Evolutionary conservation across 2,329 filamentous ascomycete genomes (phyloP), one percentile per base, ranked within the genome.

Genomic region (Clonostachys rhizophaga): DNA sequence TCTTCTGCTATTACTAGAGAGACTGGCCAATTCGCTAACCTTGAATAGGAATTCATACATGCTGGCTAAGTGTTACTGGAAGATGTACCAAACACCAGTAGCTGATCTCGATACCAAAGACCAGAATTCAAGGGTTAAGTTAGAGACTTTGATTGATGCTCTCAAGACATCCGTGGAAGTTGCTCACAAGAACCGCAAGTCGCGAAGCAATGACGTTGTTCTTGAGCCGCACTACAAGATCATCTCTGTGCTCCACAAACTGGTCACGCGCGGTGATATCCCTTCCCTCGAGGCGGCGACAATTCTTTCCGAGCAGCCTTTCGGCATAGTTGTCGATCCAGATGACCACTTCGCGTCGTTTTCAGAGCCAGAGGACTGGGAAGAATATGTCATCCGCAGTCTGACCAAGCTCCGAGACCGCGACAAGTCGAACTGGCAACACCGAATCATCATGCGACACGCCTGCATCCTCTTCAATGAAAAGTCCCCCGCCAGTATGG

Each of bases 341-440:
- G 61, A 67, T 34, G 66, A 68, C 37, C 53, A 58, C 30, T 67
- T 60, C 48, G 62, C 60, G 6, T 57, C 59, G 13, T 69, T 69
- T 43, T 56, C 59, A 2, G 63, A 68, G 44, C 61, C 65, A 2
- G 88, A 89, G 55, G 79, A 81, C 66, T 75, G 79, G 79, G 74
- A 81, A 42, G 67, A 70, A 34, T 80, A 76, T 44, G 66, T 82
- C 6, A 74, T 81, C 37, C 69, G 70, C 43, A 77, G 69, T 42
- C 58, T 83, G 39, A 67, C 67, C 8, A 72, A 72, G 46, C 60
- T 83, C 10, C 74, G 75, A 12, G 79, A 83, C 43, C 90, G 90
- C 50, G 91, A 96, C 66, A 95, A 95, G 70, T 87, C 89, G 1
- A 92, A 94, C 57, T 96, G 91, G 91, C 91, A 96, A 60, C 91